Base-by-base conservation (phyloP, 2,329 filamentous ascomycete genomes). In the Cylindrodendrum hubeiense region DNA sequence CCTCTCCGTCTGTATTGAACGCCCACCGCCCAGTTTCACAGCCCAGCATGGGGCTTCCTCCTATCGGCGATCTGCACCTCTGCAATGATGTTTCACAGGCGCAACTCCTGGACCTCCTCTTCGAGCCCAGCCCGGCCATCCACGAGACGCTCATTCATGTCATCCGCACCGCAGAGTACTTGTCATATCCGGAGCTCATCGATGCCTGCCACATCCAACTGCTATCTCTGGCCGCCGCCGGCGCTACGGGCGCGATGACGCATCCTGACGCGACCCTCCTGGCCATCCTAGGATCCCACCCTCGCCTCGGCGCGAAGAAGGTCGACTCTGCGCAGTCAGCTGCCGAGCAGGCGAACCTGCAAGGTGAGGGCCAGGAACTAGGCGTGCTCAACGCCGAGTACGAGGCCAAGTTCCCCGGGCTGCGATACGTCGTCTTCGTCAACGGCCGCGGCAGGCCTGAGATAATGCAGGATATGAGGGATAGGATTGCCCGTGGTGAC, bases 381-480 rank as follows among this genome's bases (percentile, higher is more conserved):
- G 84, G 82, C 7, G 76, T 75, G 30, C 79, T 97, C 73, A 98
- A 98, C 76, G 80, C 79, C 12, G 88, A 93, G 79, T 98, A 97
- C 76, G 95, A 97, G 79, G 82, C 82, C n/a, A 85, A 74, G 60
- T 97, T 95, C 78, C 93, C 94, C 0, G 93, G 95, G 0, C 78
- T 98, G 76, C 86, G 91, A 79, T 98, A 97, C 83, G 93, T 97
- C 75, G 93, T 95, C 19, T 98, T 97, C 78, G 95, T 98, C 60
- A 95, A 97, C 77, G 94, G 93, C 1, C 87, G 95, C 50, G 86
- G 88, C 43, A 85, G 94, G 61, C 85, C 87, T 2, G 87, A 88
- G 66, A 91, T 98, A 60, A 93, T 97, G 91, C 84, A 88, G 67
- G 90, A 97, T 74, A 97, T 97, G 93, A 86, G 86, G 67, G 78